Percentiles rank a stretch among this genome's conserved stretches.
These are phyloP conservation scores for Edaphochlamys debaryana DNA, from an alignment of 139 green algal genomes.

Conservation along the genomic window DNA sequence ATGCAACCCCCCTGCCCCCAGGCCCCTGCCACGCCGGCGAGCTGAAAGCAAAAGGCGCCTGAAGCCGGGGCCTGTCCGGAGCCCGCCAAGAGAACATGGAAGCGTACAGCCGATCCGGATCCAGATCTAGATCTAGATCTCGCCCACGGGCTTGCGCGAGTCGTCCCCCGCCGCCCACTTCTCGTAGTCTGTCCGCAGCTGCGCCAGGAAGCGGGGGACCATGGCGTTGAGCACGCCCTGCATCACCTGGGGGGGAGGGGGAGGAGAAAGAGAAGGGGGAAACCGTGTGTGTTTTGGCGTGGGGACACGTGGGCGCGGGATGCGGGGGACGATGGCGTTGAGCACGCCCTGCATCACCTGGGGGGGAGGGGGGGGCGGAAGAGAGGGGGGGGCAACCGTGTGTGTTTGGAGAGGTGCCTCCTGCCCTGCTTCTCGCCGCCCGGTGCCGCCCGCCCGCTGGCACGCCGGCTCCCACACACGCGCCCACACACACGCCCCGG, in stretches of 20 bases:
- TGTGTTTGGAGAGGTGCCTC: too few species aligned
- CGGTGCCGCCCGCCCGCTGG: too few species aligned
- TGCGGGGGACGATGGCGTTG: conserved; percentile 72
- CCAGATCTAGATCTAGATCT: too few species aligned
- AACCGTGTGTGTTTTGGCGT: not conserved
- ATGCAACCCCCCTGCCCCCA: too few species aligned
- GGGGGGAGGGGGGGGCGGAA: not conserved
- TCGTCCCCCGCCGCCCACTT: conserved; percentile 79
- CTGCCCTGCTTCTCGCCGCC: too few species aligned
- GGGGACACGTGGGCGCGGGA: conserved; percentile 45
- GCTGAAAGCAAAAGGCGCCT: too few species aligned
- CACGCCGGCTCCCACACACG: not conserved
- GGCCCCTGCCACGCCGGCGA: too few species aligned
- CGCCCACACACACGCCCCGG: not conserved
- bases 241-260: conserved; percentile 59
- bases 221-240: conserved; percentile 71
- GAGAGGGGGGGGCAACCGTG: not conserved
- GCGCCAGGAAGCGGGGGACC: conserved; percentile 85
- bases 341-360: conserved; percentile 79
- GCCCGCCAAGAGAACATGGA: too few species aligned
- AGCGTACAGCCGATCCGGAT: too few species aligned
- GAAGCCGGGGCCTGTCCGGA: too few species aligned
- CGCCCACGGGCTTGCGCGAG: conserved; percentile 35
- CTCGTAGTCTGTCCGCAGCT: conserved; percentile 83
- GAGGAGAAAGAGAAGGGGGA: not conserved